Base-by-base conservation (phyloP, 106 monocot genomes). In the Allium cepa region DNA sequence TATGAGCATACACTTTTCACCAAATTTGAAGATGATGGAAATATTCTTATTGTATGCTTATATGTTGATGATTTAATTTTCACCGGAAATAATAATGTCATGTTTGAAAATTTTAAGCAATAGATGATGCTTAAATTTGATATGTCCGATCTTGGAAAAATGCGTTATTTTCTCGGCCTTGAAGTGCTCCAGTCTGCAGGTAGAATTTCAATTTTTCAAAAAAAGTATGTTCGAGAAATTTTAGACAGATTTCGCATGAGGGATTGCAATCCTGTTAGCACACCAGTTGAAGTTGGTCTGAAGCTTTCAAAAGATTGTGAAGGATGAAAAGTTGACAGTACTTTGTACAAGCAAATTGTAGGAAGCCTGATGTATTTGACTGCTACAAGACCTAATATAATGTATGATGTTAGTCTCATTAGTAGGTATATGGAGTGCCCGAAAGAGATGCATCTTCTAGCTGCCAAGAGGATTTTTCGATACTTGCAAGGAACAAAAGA, bases 51-150 rank as follows among this genome's bases (percentile, higher is more conserved):
- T 3, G 60, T 60, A 9, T 9, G 60, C 7, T 7, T 60, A 8
- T 64, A 64, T 45, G 64, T 46, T 15, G 64, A 14, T 64, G 64
- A 64, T 46, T 64, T 46, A 11, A 64, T 64, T 11, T 64, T 47
- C 28, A 64, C 47, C 1, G 64, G 64, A 11, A 15, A 64, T 64
- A 17, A 64, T 64, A 15, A 46, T 7, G 17, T 13, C 36, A 64
- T 64, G 64, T 46, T 26, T 4, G 12, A 13, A 4, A 0, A 45
- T 28, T 64, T 64, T 47, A 64, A 64, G 11, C 15, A 46, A 3
- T 45, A 47, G 3, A 36, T 64, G 64, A 64, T 64, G 64, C 3
- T 11, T 3, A 8, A 11, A 11, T 64, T 64, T 64, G 64, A 64
- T 9, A 64, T 64, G 64, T 12, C 0, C 10, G 64, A 60, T 13